Evolutionary conservation across 805 yeast genomes (phyloP).

Genomic region (Nakazawaea molendinolei): DNA sequence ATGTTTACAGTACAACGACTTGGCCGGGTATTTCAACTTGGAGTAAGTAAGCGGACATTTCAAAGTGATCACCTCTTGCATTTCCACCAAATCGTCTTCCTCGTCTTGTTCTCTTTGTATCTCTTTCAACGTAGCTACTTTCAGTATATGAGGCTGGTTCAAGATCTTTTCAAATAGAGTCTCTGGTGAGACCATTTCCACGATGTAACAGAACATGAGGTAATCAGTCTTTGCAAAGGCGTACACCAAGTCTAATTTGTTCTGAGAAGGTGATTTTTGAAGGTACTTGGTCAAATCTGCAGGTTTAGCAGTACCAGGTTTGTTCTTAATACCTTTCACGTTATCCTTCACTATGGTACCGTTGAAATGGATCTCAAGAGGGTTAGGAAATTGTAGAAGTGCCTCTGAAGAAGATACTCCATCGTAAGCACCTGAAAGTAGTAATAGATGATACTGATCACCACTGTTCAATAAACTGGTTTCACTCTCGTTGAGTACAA

Average conservation of each 20-base stretch:
- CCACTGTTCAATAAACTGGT: constrained; percentile 25
- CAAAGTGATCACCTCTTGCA: constrained; percentile 58
- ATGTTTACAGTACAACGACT: constrained; percentile 69
- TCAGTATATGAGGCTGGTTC: constrained; percentile 44
- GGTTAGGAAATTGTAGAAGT: constrained; percentile 59
- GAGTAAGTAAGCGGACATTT: constrained; percentile 75
- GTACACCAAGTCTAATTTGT: constrained; percentile 46
- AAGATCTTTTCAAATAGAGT: constrained; percentile 34
- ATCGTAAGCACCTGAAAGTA: constrained; percentile 46
- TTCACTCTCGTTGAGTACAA: constrained; percentile 40
- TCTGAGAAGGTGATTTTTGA: constrained; percentile 25
- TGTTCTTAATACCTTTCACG: constrained; percentile 70
- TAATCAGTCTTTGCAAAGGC: constrained; percentile 48
- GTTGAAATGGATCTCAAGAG: constrained; percentile 63
- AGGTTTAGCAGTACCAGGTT: constrained; percentile 75
- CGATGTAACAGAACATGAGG: constrained; percentile 52
- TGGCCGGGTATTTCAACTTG: constrained; percentile 64
- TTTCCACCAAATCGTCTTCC: constrained; percentile 68
- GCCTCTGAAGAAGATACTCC: constrained; percentile 25
- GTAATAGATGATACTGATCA: constrained; percentile 31
- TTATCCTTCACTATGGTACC: constrained; percentile 40
- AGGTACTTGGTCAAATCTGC: constrained; percentile 61
- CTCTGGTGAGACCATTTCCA: constrained; percentile 37
- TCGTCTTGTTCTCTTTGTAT: constrained; percentile 40
- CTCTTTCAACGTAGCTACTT: constrained; percentile 40